These are phyloP conservation scores for Mycena venus DNA, from an alignment of 768 basidiomycete species.

Conservation along the genomic window DNA sequence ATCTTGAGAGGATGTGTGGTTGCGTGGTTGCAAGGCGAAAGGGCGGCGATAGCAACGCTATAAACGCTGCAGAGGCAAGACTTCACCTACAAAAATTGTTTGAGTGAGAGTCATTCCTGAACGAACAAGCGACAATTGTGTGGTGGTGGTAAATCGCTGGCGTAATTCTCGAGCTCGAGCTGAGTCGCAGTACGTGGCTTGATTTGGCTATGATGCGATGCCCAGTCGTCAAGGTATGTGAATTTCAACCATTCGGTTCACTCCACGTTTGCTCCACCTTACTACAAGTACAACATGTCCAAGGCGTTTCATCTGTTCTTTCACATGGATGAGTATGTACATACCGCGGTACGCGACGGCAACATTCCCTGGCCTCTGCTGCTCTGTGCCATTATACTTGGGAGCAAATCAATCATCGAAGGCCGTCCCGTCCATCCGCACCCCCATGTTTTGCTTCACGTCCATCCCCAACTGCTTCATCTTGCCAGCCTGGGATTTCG, in stretches of 20 bases:
- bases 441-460: conserved; percentile 86
- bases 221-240: not conserved
- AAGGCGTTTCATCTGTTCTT: not conserved
- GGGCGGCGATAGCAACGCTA: not conserved
- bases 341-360: not conserved
- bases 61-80: too few species aligned
- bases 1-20: not conserved
- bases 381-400: too few species aligned
- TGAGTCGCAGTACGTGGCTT: too few species aligned
- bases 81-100: too few species aligned
- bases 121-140: too few species aligned
- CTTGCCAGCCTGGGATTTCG: conserved; percentile 69
- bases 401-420: conserved; percentile 58
- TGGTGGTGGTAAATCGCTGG: too few species aligned
- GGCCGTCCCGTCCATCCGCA: conserved; percentile 84
- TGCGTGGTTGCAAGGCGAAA: not conserved
- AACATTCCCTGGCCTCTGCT: too few species aligned
- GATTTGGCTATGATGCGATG: not conserved
- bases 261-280: not conserved
- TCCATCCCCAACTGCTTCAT: conserved; percentile 94
- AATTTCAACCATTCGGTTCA: not conserved
- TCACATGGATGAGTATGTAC: not conserved
- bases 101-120: too few species aligned
- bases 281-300: not conserved
- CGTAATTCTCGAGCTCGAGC: too few species aligned